Evolutionary conservation across 2,329 filamentous ascomycete genomes (phyloP).

Genomic region (Hymenoscyphus occultus): DNA sequence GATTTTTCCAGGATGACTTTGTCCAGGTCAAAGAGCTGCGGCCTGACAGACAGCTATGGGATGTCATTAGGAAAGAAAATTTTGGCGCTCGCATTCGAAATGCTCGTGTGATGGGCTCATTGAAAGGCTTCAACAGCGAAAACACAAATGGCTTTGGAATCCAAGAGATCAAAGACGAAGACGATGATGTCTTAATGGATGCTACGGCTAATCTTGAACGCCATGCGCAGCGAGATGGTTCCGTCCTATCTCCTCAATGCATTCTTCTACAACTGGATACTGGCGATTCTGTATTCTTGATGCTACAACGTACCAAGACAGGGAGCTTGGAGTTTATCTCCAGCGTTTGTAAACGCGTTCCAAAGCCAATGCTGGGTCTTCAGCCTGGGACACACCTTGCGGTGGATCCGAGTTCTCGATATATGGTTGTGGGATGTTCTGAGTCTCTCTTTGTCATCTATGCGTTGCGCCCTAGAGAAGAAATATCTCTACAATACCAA

Average conservation of each 20-base stretch:
- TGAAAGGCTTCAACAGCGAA: slow-evolving; percentile 34
- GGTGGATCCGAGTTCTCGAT: slow-evolving; percentile 72
- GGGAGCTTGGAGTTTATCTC: slow-evolving; percentile 42
- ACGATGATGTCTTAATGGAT: slow-evolving; percentile 16
- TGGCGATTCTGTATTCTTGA: slow-evolving; percentile 74
- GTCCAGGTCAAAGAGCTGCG: slow-evolving; percentile 77
- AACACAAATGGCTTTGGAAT: slow-evolving; percentile 35
- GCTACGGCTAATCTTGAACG: neutral
- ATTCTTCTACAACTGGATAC: slow-evolving; percentile 73
- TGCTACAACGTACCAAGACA: slow-evolving; percentile 52
- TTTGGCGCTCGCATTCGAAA: slow-evolving; percentile 78
- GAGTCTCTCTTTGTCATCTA: slow-evolving; percentile 70
- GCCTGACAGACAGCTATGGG: slow-evolving; percentile 66
- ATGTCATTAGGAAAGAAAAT: slow-evolving; percentile 74
- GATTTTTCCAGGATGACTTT: slow-evolving; percentile 60
- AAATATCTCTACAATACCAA: slow-evolving; percentile 50
- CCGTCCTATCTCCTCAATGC: slow-evolving; percentile 68
- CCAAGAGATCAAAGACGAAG: slow-evolving; percentile 38
- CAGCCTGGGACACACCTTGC: slow-evolving; percentile 64
- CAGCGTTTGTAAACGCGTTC: slow-evolving; percentile 51
- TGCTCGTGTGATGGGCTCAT: slow-evolving; percentile 69
- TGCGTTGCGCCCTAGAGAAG: slow-evolving; percentile 57
- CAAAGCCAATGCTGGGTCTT: slow-evolving; percentile 49
- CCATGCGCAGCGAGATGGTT: slow-evolving; percentile 6
- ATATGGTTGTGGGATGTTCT: slow-evolving; percentile 67